Conservation (phyloP, 1,284 basidiomycete species). For the Puccinia triticina region DNA sequence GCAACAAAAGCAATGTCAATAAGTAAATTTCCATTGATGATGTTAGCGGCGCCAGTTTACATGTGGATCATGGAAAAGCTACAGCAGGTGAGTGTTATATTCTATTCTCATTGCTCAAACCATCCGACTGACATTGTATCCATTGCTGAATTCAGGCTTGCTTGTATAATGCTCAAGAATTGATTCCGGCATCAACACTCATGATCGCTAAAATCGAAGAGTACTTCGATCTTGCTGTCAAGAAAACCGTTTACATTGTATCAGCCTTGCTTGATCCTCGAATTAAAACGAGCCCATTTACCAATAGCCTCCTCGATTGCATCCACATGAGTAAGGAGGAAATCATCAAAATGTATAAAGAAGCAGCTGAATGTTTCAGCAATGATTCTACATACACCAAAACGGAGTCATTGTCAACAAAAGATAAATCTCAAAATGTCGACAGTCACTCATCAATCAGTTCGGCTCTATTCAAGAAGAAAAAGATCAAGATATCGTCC, state of each 20-base stretch:
- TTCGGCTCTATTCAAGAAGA: background rate
- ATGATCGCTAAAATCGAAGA: background rate
- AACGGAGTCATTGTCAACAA: background rate
- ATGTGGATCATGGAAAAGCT: background rate
- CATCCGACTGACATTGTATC: background rate
- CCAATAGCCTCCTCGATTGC: background rate
- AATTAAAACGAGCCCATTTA: background rate
- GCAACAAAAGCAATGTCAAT: background rate
- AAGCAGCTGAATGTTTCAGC: background rate
- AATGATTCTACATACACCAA: background rate
- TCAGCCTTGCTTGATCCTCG: constrained; percentile 6
- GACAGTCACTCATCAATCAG: background rate
- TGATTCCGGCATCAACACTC: background rate
- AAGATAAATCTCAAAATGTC: background rate
- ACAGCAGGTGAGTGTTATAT: background rate
- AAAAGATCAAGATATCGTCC: background rate
- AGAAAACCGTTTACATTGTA: background rate
- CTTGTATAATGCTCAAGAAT: constrained; percentile 8
- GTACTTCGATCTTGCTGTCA: background rate
- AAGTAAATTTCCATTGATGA: background rate
- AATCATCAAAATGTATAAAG: background rate
- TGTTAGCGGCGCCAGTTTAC: background rate
- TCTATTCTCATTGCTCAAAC: background rate
- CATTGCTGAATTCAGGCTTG: background rate
- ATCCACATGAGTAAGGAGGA: background rate